Base-by-base conservation (phyloP, 306 rosid species). In the Trichosanthes cucumerina region DNA sequence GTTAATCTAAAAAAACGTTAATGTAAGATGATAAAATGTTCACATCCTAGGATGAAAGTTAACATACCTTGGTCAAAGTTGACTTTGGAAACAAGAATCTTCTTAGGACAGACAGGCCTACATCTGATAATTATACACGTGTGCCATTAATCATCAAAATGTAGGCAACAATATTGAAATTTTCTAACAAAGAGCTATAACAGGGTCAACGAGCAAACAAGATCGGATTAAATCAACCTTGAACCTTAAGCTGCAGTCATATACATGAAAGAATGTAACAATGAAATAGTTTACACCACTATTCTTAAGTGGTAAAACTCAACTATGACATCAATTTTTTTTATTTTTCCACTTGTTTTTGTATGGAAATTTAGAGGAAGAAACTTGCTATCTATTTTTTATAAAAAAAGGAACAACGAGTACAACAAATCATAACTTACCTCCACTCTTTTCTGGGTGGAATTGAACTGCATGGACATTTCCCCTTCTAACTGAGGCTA, bases 371-470 rank as follows among this genome's bases (percentile, higher is more conserved):
- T 50, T 15, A 15, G 56, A 50, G 56, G 56, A 50, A 50, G 10
- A 39, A 39, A 39, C 44, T 39, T 28, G 33, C 33, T 2, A 28
- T 28, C 33, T 39, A 39, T 39, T 9, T 39, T 6, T 39, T 39
- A 6, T 6, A 39, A 39, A 38, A 38, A 38, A 38, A 39, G 44
- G 10, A 16, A 50, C 4, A 50, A 50, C 8, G 13, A 12, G 63
- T 4, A 71, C 63, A 66, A 79, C 43, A 80, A 79, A 86, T 65
- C 78, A 85, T 58, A 84, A 76, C 89, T 88, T 85, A 84, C 99
- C 97, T 88, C 97, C 99, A 77, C 99, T 95, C 86, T 95, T 95
- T 83, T 95, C 97, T 0, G 99, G 99, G 81, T 95, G 99, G 87
- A 95, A 95, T 79, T 95, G 99, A 84, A 95, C 97, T 74, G 97